Conservation (phyloP, 1,284 basidiomycete species). For the Meripilus lineatus region DNA sequence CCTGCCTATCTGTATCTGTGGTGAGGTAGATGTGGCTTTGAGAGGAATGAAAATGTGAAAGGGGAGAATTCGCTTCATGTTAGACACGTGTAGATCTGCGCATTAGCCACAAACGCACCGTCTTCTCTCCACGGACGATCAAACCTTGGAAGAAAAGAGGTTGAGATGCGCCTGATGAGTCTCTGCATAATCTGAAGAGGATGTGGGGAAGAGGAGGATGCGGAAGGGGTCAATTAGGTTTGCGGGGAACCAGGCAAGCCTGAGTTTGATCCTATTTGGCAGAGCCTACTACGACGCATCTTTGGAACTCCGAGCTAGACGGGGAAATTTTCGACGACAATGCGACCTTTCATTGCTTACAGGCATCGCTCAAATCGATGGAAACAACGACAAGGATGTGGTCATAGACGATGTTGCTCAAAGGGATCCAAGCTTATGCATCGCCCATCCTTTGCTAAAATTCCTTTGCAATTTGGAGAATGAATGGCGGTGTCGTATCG, state of each 20-base stretch:
- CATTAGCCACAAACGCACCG: conserved; percentile 40
- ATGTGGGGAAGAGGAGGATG: background rate
- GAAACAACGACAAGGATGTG: too few relatives aligned
- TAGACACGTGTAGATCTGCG: conserved; percentile 14
- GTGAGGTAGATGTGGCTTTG: conserved; percentile 56
- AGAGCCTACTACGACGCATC: background rate
- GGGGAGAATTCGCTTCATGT: conserved; percentile 17
- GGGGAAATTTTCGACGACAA: conserved; percentile 3
- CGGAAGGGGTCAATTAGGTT: background rate
- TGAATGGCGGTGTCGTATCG: background rate
- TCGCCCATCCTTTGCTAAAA: background rate
- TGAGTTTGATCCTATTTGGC: conserved; percentile 8
- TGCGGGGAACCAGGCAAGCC: background rate
- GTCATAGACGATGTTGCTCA: too few relatives aligned
- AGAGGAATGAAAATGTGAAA: conserved; percentile 16
- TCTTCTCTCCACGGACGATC: conserved; percentile 74
- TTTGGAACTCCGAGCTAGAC: conserved; percentile 4
- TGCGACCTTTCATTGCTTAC: too few relatives aligned
- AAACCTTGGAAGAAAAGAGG: conserved; percentile 61
- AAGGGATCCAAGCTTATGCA: too few relatives aligned
- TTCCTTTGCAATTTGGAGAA: background rate
- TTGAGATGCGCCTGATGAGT: conserved; percentile 65
- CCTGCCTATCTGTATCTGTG: conserved; percentile 54
- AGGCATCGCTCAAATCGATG: too few relatives aligned
- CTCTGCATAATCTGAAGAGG: conserved; percentile 50